phyloP scores from a whole-genome alignment of 2,329 filamentous ascomycete species.

The Teratosphaeria viscida region DNA sequence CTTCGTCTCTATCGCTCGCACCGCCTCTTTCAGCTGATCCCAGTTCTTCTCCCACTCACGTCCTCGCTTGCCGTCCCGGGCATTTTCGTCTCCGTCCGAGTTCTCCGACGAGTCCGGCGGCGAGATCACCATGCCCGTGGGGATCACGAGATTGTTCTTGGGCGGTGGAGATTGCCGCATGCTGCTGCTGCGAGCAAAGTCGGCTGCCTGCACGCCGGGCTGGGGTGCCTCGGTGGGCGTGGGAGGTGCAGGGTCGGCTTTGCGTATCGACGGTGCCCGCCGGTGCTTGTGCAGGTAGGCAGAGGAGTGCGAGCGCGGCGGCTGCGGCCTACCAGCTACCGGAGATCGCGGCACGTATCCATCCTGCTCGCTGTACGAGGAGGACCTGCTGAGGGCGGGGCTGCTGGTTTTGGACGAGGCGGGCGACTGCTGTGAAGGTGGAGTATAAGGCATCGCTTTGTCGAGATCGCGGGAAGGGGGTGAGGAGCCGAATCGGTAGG shows the following conservation, averaged over 20 bases:
- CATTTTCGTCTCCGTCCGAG: slow-evolving; percentile 61
- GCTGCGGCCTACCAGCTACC: slow-evolving; percentile 33
- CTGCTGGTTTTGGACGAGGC: slow-evolving; percentile 45
- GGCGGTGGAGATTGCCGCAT: slow-evolving; percentile 79
- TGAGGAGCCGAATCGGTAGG: slow-evolving; percentile 22
- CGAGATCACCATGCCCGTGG: slow-evolving; percentile 75
- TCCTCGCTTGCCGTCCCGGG: slow-evolving; percentile 21
- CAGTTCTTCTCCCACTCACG: slow-evolving; percentile 37
- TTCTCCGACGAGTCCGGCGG: slow-evolving; percentile 76
- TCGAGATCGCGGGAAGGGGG: slow-evolving; percentile 18
- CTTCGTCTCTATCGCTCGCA: slow-evolving; percentile 66
- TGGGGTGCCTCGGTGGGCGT: slow-evolving; percentile 20
- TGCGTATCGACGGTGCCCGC: slow-evolving; percentile 44
- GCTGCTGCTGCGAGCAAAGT: slow-evolving; percentile 43
- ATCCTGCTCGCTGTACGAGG: slow-evolving; percentile 37
- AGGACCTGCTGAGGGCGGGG: slow-evolving; percentile 39
- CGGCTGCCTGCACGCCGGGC: slow-evolving; percentile 9
- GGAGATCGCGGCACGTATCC: slow-evolving; percentile 25
- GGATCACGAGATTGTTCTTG: slow-evolving; percentile 64
- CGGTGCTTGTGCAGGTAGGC: slow-evolving; percentile 53
- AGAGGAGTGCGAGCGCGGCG: slow-evolving; percentile 48
- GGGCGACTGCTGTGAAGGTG: slow-evolving; percentile 57
- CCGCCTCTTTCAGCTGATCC: slow-evolving; percentile 67
- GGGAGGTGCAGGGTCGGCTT: slow-evolving; percentile 18
- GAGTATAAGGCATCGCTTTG: slow-evolving; percentile 75